Conservation (phyloP, 805 yeast genomes). For the Myxozyma monticola region DNA sequence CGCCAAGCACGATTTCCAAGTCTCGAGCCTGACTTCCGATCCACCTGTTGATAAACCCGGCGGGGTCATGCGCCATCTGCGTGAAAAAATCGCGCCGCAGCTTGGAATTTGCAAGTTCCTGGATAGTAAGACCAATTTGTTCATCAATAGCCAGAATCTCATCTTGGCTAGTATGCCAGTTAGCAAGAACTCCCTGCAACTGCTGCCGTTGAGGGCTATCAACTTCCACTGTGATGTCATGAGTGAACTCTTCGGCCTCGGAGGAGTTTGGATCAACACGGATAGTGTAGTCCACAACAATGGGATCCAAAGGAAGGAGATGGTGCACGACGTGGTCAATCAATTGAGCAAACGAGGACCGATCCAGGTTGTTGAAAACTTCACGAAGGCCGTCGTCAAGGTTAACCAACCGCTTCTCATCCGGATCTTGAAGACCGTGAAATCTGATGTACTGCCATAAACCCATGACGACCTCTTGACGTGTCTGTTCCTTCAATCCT, state of each 20-base stretch:
- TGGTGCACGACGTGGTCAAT: conserved; percentile 69
- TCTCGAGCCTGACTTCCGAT: conserved; percentile 79
- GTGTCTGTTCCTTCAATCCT: conserved; percentile 65
- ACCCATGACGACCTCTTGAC: conserved; percentile 78
- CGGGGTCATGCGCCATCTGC: conserved; percentile 74
- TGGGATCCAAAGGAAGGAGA: conserved; percentile 75
- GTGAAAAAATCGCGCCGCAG: conserved; percentile 77
- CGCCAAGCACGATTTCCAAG: conserved; percentile 82
- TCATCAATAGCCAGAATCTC: conserved; percentile 47
- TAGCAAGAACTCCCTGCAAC: conserved; percentile 41
- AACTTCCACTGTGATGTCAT: conserved; percentile 68
- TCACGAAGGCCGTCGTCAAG: conserved; percentile 50
- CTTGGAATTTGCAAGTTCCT: conserved; percentile 52
- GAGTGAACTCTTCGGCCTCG: conserved; percentile 47
- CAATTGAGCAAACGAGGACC: conserved; percentile 67
- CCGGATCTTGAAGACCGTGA: conserved; percentile 60
- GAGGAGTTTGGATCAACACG: conserved; percentile 76
- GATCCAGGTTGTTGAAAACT: conserved; percentile 50
- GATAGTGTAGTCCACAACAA: conserved; percentile 70
- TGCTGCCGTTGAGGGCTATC: conserved; percentile 41
- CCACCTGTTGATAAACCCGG: conserved; percentile 69
- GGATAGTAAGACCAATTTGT: conserved; percentile 49
- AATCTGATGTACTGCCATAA: conserved; percentile 75
- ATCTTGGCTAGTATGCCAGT: conserved; percentile 45
- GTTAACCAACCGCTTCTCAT: conserved; percentile 55